Conservation (phyloP, 306 rosid genomes). For the Canavalia ensiformis region DNA sequence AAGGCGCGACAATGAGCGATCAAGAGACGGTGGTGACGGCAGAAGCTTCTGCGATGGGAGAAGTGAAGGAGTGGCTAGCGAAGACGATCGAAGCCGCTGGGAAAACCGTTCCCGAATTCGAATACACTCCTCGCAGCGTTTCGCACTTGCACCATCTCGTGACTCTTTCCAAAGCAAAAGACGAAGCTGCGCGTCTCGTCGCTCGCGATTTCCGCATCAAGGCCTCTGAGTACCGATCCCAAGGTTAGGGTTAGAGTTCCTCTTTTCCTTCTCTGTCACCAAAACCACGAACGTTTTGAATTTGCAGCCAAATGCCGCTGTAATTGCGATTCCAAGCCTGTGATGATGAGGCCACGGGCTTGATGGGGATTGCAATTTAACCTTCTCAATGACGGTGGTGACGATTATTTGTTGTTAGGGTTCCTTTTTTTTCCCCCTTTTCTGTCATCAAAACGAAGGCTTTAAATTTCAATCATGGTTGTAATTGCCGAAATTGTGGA, state of each 20-base stretch:
- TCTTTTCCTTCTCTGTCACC: neutral
- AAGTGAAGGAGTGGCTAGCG: slow-evolving; percentile 81
- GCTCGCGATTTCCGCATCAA: slow-evolving; percentile 88
- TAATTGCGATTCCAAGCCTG: neutral
- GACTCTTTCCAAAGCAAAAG: slow-evolving; percentile 81
- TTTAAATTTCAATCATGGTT: too few species aligned
- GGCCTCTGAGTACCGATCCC: slow-evolving; percentile 89
- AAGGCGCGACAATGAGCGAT: slow-evolving; percentile 44
- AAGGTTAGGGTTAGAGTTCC: slow-evolving; percentile 59
- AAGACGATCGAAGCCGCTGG: slow-evolving; percentile 81
- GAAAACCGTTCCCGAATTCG: slow-evolving; percentile 82
- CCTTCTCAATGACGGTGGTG: neutral
- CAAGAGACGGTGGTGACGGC: slow-evolving; percentile 38
- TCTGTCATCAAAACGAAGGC: too few species aligned
- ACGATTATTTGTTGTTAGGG: neutral
- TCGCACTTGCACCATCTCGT: slow-evolving; percentile 73
- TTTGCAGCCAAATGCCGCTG: neutral
- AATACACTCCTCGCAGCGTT: slow-evolving; percentile 87
- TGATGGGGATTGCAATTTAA: neutral
- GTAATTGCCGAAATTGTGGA: too few species aligned
- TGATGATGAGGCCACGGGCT: too few species aligned
- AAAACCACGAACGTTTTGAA: neutral
- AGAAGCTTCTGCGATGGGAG: slow-evolving; percentile 58
- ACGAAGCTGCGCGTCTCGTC: slow-evolving; percentile 84
- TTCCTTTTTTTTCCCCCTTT: too few species aligned